Evolutionary conservation across 768 basidiomycete species (phyloP).

Genomic region (Termitomyces sp.): DNA sequence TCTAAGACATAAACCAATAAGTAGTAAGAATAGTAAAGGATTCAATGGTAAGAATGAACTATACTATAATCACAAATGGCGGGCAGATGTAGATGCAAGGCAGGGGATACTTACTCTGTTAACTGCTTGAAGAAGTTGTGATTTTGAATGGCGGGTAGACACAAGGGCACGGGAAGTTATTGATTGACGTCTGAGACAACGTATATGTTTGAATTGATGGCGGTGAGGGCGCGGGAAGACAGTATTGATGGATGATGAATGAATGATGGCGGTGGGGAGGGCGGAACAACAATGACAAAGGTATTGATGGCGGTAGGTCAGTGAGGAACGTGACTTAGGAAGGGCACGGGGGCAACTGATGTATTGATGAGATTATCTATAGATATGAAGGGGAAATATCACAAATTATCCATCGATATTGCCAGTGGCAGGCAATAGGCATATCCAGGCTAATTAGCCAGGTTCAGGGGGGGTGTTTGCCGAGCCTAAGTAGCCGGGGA

Average conservation of each 20-base stretch:
- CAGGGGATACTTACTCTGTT: too few relatives aligned
- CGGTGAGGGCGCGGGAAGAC: neutral
- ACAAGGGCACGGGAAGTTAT: too few relatives aligned
- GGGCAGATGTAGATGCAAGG: too few relatives aligned
- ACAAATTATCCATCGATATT: neutral
- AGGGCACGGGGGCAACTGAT: neutral
- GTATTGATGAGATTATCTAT: neutral
- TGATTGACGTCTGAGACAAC: too few relatives aligned
- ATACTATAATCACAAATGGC: too few relatives aligned
- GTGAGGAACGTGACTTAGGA: neutral
- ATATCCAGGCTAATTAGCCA: neutral
- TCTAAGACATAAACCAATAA: too few relatives aligned
- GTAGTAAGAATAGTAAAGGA: too few relatives aligned
- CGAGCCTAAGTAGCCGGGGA: too few relatives aligned
- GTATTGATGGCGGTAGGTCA: neutral
- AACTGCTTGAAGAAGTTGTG: too few relatives aligned
- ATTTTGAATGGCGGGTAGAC: too few relatives aligned
- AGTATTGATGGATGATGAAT: neutral
- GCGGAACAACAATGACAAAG: neutral
- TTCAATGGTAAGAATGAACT: too few relatives aligned
- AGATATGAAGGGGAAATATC: neutral
- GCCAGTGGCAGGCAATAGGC: neutral
- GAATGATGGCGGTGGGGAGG: neutral
- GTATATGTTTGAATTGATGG: neutral
- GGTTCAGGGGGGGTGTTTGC: neutral